Base-by-base conservation (phyloP, 2,329 filamentous ascomycete genomes). In the Curvularia hawaiiensis region DNA sequence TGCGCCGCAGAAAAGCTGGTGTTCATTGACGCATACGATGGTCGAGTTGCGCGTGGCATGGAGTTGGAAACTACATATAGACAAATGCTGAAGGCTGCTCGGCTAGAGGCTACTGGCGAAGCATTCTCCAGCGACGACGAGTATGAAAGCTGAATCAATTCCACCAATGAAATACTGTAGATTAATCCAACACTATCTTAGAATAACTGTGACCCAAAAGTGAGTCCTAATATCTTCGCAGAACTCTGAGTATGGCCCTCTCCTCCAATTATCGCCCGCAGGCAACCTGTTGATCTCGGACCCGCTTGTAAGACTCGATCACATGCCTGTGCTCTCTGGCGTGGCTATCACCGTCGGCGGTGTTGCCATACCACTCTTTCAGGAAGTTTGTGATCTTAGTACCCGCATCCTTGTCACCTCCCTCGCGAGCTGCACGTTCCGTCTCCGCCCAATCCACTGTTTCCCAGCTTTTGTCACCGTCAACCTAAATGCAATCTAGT, bases 1-100 rank as follows among this genome's bases (percentile, higher is more conserved):
- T 58, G 52, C 20, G 16, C 48, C 11, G 4, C 28, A 9, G 51
- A 58, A 43, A 60, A 58, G 6, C 22, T 61, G 11, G 12, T 58
- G 5, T 56, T 55, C 40, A 52, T 55, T 26, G 52, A 46, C 40
- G 40, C 10, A 44, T 60, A 30, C 51, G 56, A 38, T 64, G 59
- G 46, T 55, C 53, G 12, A 33, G 20, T 40, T 52, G 60, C 43
- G 54, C 52, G 22, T 22, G 39, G 10, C 58, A 50, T 20, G 50
- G 18, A 61, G 52, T 9, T 60, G 43, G 11, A 66, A 58, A 35
- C 46, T 38, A 12, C 48, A 52, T 39, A 24, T 50, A 20, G 39
- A 62, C 24, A 60, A 54, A 20, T 48, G 18, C 41, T 44, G 22
- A 28, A 6, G 22, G 41, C 12, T 14, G 5, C 16, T 14, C 41